Conservation (phyloP, 2,329 filamentous ascomycete species). For the Rhinocladiella similis region DNA sequence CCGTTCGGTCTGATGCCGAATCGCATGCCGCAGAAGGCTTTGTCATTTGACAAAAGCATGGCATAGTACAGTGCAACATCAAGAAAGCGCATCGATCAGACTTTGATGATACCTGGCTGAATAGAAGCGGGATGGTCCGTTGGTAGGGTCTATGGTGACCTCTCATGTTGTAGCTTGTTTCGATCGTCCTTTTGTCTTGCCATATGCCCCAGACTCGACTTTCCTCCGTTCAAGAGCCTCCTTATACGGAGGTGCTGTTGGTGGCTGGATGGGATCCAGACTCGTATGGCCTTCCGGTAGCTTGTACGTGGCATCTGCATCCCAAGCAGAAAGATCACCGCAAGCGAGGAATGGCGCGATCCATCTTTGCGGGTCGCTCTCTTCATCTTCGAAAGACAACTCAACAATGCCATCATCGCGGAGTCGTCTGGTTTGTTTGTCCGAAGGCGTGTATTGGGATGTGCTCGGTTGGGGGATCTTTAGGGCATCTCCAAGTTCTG, state of each 20-base stretch:
- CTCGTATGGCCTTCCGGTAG: conserved; percentile 83
- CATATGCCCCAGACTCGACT: conserved; percentile 72
- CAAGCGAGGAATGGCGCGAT: conserved; percentile 97
- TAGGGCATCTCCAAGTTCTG: conserved; percentile 36
- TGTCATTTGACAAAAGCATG: too few relatives aligned
- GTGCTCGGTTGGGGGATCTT: conserved; percentile 9
- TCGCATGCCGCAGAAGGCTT: too few relatives aligned
- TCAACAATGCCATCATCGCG: conserved; percentile 36
- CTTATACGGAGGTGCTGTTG: conserved; percentile 94
- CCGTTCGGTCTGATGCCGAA: too few relatives aligned
- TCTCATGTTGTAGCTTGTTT: conserved; percentile 1
- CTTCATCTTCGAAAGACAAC: conserved; percentile 45
- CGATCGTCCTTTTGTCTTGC: conserved; percentile 59
- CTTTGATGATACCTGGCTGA: too few relatives aligned
- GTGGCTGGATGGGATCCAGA: conserved; percentile 89
- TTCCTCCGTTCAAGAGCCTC: conserved; percentile 82
- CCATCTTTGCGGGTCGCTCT: conserved; percentile 55
- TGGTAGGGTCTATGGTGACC: too few relatives aligned
- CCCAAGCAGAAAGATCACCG: conserved; percentile 89
- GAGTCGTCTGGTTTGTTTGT: conserved; percentile 32
- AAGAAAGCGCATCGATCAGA: too few relatives aligned
- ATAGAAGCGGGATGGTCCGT: too few relatives aligned
- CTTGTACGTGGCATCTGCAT: conserved; percentile 88
- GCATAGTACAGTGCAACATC: too few relatives aligned
- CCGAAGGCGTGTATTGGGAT: conserved; percentile 24